These are phyloP conservation scores for Rhodotorula toruloides DNA, from an alignment of 768 basidiomycete genomes.

Conservation along the genomic window DNA sequence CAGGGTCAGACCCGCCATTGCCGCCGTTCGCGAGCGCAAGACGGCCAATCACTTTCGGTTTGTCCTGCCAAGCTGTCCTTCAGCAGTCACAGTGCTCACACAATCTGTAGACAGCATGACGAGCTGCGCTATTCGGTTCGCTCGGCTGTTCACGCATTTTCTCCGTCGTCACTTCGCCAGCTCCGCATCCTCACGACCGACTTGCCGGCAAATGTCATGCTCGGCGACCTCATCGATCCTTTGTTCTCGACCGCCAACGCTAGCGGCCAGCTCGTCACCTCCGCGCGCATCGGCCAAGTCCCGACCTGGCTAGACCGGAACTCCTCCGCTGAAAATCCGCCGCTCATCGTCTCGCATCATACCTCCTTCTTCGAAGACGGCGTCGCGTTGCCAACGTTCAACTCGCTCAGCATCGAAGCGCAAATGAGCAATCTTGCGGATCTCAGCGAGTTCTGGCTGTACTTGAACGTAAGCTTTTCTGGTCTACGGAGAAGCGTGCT, in stretches of 20 bases:
- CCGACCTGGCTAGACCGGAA: constrained; percentile 49
- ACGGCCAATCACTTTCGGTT: constrained; percentile 23
- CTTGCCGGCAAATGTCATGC: not conserved
- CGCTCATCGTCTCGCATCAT: constrained; percentile 19
- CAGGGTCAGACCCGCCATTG: not conserved
- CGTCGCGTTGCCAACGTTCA: constrained; percentile 34
- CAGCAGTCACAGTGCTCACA: not conserved
- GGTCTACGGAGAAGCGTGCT: not conserved
- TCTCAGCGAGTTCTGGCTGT: constrained; percentile 15
- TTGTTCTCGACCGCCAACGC: not conserved
- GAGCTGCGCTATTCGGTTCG: constrained; percentile 43
- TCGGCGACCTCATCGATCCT: not conserved
- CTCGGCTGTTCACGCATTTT: constrained; percentile 35
- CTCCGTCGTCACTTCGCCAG: not conserved
- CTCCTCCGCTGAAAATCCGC: not conserved
- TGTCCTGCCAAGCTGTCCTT: not conserved
- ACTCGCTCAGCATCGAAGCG: constrained; percentile 41
- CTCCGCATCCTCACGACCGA: constrained; percentile 29
- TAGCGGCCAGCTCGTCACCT: not conserved
- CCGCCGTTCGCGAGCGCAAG: not conserved
- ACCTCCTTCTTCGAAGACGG: constrained; percentile 6
- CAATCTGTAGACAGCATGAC: constrained; percentile 38
- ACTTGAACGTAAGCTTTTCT: constrained; percentile 21
- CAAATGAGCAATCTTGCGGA: constrained; percentile 11
- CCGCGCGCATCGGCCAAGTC: constrained; percentile 43